phyloP scores from a whole-genome alignment of 495 filamentous ascomycete genomes.

The Tuber magnatum region DNA sequence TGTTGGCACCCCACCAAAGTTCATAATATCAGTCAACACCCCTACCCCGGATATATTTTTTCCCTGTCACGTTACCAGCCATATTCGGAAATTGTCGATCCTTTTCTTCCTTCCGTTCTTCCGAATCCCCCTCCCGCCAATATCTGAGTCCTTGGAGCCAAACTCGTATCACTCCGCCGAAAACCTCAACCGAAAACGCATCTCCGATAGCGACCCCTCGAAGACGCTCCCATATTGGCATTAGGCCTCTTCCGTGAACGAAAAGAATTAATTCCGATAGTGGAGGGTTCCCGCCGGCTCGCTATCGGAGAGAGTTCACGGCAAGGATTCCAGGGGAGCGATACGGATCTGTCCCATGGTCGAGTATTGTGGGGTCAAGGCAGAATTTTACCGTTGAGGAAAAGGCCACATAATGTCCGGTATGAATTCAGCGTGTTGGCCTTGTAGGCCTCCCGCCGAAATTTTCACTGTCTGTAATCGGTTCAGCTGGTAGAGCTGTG shows the following conservation, averaged over 20 bases:
- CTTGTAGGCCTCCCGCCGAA: background rate
- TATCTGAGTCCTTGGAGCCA: conserved; percentile 3
- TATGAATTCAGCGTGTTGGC: background rate
- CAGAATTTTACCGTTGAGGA: background rate
- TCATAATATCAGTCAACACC: conserved; percentile 1
- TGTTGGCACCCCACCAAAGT: background rate
- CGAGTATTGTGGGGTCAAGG: background rate
- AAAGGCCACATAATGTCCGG: background rate
- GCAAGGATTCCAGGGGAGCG: conserved; percentile 3
- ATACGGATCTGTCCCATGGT: conserved; percentile 6
- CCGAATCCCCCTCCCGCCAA: background rate
- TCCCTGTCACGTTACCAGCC: background rate
- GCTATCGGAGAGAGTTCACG: conserved; percentile 6
- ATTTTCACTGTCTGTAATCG: background rate
- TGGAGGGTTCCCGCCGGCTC: conserved; percentile 1
- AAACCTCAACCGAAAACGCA: conserved; percentile 5
- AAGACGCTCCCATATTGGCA: conserved; percentile 5
- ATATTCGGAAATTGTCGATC: background rate
- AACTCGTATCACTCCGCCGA: conserved; percentile 1
- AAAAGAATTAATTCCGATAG: conserved; percentile 6
- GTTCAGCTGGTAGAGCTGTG: background rate
- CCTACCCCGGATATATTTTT: background rate
- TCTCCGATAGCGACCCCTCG: conserved; percentile 5
- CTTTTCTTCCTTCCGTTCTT: background rate
- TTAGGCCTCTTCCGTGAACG: conserved; percentile 1